Evolutionary conservation across 2,329 filamentous ascomycete genomes (phyloP).

Genomic region (Colletotrichum neosansevieriae): DNA sequence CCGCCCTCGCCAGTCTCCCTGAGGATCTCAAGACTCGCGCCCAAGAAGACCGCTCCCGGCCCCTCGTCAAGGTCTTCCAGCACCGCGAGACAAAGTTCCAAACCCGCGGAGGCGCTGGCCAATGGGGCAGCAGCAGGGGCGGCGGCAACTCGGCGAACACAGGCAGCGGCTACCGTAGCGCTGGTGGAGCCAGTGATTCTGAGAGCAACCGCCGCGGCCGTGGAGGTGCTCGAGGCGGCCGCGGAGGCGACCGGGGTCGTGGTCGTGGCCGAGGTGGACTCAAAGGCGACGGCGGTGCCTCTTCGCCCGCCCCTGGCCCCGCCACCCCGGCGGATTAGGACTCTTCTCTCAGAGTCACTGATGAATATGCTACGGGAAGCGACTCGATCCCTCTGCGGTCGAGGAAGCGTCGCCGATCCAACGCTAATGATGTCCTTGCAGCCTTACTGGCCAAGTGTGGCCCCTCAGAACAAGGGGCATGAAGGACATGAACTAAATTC

Average conservation of each 20-base stretch:
- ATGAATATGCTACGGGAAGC: slow-evolving; percentile 26
- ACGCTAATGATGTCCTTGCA: slow-evolving; percentile 37
- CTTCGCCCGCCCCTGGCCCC: slow-evolving; percentile 63
- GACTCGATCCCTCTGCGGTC: slow-evolving; percentile 10
- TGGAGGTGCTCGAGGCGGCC: slow-evolving; percentile 67
- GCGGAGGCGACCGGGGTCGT: slow-evolving; percentile 69
- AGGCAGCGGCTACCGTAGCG: slow-evolving; percentile 85
- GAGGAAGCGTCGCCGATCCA: slow-evolving; percentile 13
- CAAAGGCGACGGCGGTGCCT: slow-evolving; percentile 68
- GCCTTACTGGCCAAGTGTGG: slow-evolving; percentile 37
- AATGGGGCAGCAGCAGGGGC: slow-evolving; percentile 75
- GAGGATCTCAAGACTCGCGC: slow-evolving; percentile 81
- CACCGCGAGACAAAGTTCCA: slow-evolving; percentile 71
- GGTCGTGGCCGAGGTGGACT: slow-evolving; percentile 67
- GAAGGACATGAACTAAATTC: slow-evolving; percentile 31
- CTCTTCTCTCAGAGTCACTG: slow-evolving; percentile 34
- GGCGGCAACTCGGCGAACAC: slow-evolving; percentile 66
- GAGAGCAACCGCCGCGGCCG: slow-evolving; percentile 69
- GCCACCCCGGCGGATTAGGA: slow-evolving; percentile 58
- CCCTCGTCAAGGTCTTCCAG: slow-evolving; percentile 86
- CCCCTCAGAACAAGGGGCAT: slow-evolving; percentile 27
- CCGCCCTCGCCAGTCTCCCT: slow-evolving; percentile 79
- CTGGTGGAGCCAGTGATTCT: slow-evolving; percentile 80
- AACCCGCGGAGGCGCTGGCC: slow-evolving; percentile 74
- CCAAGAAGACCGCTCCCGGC: slow-evolving; percentile 80